Conservation (phyloP, 306 rosid genomes). For the Trifolium fragiferum region DNA sequence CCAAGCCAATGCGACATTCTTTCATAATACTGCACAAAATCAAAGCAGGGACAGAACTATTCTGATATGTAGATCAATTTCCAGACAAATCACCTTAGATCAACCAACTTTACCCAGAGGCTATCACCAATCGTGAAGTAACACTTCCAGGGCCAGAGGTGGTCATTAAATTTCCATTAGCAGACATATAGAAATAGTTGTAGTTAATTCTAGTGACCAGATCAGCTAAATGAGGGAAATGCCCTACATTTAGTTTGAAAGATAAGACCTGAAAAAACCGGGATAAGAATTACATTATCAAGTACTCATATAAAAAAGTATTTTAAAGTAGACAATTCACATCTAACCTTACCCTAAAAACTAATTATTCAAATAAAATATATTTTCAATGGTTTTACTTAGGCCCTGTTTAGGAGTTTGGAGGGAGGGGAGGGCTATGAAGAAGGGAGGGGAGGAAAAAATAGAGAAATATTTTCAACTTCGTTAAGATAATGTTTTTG, state of each 20-base stretch:
- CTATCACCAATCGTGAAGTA: constrained; percentile 64
- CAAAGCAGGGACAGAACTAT: constrained; percentile 26
- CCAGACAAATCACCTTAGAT: constrained; percentile 32
- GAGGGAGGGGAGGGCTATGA: too few species aligned
- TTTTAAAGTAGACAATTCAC: not conserved
- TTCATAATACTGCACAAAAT: constrained; percentile 35
- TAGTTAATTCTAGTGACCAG: constrained; percentile 93
- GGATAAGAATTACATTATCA: constrained; percentile 22
- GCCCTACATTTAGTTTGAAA: constrained; percentile 92
- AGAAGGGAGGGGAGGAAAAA: too few species aligned
- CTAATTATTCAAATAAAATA: constrained; percentile 5
- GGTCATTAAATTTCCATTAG: constrained; percentile 82
- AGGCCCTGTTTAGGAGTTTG: too few species aligned
- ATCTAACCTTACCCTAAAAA: constrained; percentile 10
- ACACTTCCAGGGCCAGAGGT: constrained; percentile 62
- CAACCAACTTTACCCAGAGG: constrained; percentile 52
- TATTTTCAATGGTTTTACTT: constrained; percentile 12
- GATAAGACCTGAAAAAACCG: constrained; percentile 79
- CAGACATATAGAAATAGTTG: constrained; percentile 92
- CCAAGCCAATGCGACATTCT: constrained; percentile 17
- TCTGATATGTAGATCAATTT: constrained; percentile 23
- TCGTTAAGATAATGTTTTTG: too few species aligned
- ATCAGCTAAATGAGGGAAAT: constrained; percentile 97
- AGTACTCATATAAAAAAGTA: constrained; percentile 9
- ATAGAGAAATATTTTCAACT: too few species aligned